Base-by-base conservation (phyloP, 2,329 filamentous ascomycete genomes). In the Fonsecaea erecta region DNA sequence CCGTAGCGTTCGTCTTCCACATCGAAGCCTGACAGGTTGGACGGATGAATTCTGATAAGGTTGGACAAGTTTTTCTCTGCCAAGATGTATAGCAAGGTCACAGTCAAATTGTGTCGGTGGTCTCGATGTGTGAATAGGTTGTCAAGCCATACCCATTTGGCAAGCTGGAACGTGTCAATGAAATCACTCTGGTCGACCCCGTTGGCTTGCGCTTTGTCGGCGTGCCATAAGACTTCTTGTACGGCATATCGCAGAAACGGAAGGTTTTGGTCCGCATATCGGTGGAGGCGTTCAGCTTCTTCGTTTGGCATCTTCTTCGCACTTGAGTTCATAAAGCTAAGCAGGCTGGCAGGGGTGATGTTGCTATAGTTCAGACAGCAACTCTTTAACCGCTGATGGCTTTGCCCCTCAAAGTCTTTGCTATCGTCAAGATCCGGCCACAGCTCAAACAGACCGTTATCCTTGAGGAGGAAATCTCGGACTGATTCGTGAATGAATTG, bases 401-500 rank as follows among this genome's bases (percentile, higher is more conserved):
- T 76, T 40, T 68, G 59, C 0, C 74, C 72, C 30, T 74, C 60
- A 21, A 78, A 73, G 30, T 78, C 18, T 3, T 14, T 40, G n/a
- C 37, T 75, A 2, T 56, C 64, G n/a, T 58, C 66, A 37, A 77
- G 63, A 1, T 78, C 74, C 3, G 77, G 72, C 74, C 72, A 76
- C 11, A 80, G 24, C 26, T 73, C 68, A 21, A 58, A 18, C 2
- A 78, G 59, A 4, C 75, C 75, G 52, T 77, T 72, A 54, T 77
- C 75, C 57, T 76, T 76, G 1, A 80, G 68, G 21, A 82, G 71
- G 60, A 78, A 81, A 40, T 81, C 78, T 60, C 75, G 71, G 67
- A 82, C 72, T 12, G 75, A 76, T 65, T 78, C 77, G 62, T 79
- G 76, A 59, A 78, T 78, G 58, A 77, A 86, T 63, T 86, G 84